phyloP scores from a whole-genome alignment of 345 rosid genomes.

The Acer campestre region DNA sequence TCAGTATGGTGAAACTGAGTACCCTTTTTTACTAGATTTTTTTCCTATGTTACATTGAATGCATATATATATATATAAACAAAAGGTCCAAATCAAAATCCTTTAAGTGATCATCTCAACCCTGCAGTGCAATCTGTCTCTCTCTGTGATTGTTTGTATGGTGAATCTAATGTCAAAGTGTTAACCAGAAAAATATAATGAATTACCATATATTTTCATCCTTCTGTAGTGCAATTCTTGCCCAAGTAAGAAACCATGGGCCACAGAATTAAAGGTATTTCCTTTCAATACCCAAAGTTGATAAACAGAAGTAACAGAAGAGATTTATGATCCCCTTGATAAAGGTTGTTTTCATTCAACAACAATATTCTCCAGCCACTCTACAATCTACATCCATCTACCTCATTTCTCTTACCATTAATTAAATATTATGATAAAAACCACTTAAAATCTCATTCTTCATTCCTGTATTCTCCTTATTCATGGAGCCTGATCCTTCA shows the following conservation, averaged over 20 bases:
- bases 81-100: background rate
- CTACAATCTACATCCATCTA: conserved; percentile 20
- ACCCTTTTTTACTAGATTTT: background rate
- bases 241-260: conserved; percentile 51
- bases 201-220: conserved; percentile 52
- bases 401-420: conserved; percentile 29
- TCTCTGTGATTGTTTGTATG: conserved; percentile 1
- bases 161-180: conserved; percentile 5
- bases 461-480: conserved; percentile 6
- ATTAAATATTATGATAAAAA: conserved; percentile 29
- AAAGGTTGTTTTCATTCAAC: conserved; percentile 78
- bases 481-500: conserved; percentile 40
- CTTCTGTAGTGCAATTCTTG: conserved; percentile 57
- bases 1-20: background rate
- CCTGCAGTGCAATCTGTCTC: conserved; percentile 21
- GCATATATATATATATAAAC: background rate
- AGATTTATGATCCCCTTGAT: conserved; percentile 56
- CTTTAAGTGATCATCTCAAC: background rate
- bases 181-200: conserved; percentile 32
- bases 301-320: conserved; percentile 52
- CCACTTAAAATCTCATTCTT: conserved; percentile 24
- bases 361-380: conserved; percentile 70
- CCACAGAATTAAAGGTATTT: conserved; percentile 70
- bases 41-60: background rate
- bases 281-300: conserved; percentile 51